These are phyloP conservation scores for Pseudodiploospora longispora DNA, from an alignment of 2,329 filamentous ascomycete species.

Conservation along the genomic window DNA sequence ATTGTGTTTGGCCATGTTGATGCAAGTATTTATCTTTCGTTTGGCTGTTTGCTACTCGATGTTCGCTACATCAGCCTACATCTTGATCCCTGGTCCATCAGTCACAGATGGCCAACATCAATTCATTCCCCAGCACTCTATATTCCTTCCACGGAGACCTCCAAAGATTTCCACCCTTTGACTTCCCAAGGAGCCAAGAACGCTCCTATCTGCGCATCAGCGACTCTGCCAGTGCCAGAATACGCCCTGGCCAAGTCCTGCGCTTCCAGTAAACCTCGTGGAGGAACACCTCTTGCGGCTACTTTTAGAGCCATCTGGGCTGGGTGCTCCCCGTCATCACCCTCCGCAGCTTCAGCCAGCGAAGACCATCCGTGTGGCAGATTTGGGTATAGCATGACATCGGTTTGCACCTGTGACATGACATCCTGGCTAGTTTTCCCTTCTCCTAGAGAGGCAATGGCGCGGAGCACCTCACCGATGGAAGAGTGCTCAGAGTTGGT, in stretches of 20 bases:
- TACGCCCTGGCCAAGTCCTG: conserved; percentile 65
- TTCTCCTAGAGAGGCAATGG: conserved; percentile 55
- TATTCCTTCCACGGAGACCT: conserved; percentile 18
- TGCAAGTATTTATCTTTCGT: neutral
- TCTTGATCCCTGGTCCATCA: too few relatives aligned
- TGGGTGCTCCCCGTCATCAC: conserved; percentile 27
- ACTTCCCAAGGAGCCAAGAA: conserved; percentile 73
- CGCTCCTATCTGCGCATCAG: conserved; percentile 69
- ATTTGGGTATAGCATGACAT: conserved; percentile 74
- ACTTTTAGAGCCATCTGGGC: conserved; percentile 76
- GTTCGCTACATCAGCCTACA: too few relatives aligned
- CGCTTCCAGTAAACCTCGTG: conserved; percentile 59
- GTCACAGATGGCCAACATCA: too few relatives aligned
- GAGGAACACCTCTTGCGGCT: conserved; percentile 67
- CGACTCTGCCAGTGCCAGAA: conserved; percentile 60
- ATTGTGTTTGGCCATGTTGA: neutral
- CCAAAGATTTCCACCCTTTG: conserved; percentile 56
- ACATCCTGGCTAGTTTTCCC: conserved; percentile 41
- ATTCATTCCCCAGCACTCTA: conserved; percentile 1
- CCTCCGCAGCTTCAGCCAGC: conserved; percentile 43
- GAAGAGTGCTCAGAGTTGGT: conserved; percentile 55
- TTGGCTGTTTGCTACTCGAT: neutral
- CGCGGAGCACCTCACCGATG: conserved; percentile 68
- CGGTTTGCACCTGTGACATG: conserved; percentile 59
- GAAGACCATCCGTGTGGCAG: conserved; percentile 75